Percentiles rank a stretch among this genome's conserved stretches.
Evolutionary conservation across 2,329 filamentous ascomycete species (phyloP).

Genomic region (Colletotrichum paranaense): DNA sequence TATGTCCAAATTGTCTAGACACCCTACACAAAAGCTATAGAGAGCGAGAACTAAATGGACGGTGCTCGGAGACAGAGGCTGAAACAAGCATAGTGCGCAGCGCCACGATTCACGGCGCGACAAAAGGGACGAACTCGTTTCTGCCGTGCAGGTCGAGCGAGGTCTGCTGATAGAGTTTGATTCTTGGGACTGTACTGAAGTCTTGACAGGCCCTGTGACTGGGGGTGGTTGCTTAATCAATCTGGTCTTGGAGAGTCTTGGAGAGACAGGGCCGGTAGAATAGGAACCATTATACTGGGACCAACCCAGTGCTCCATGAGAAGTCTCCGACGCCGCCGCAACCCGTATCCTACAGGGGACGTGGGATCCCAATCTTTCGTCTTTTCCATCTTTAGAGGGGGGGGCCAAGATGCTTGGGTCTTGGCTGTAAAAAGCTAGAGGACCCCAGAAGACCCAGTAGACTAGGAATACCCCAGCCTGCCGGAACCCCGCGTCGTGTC

Average conservation of each 20-base stretch:
- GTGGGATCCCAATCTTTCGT: not conserved
- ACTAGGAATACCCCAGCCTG: not conserved
- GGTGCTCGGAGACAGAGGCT: constrained; percentile 5
- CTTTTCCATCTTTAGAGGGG: constrained; percentile 13
- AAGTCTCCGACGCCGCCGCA: not conserved
- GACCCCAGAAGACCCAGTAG: not conserved
- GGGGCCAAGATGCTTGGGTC: constrained; percentile 27
- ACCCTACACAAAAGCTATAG: not conserved
- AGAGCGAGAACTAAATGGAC: not conserved
- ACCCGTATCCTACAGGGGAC: not conserved
- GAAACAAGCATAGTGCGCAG: constrained; percentile 27
- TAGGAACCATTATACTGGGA: constrained; percentile 28
- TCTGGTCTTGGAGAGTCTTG: not conserved
- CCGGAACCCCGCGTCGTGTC: constrained; percentile 18
- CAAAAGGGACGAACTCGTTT: constrained; percentile 28
- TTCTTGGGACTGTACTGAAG: not conserved
- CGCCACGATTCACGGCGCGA: constrained; percentile 10
- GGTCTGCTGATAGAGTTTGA: not conserved
- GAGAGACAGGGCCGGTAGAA: not conserved
- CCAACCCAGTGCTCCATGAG: not conserved
- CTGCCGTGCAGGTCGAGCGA: not conserved
- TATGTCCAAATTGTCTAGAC: too few relatives aligned
- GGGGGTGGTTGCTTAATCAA: not conserved
- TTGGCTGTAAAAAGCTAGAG: constrained; percentile 22
- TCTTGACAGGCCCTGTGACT: not conserved